A percentile compares a stretch with the other conserved stretches of the same genome.
These are phyloP conservation scores for Hypoxylon trugodes DNA, from an alignment of 495 filamentous ascomycete genomes.

Conservation along the genomic window DNA sequence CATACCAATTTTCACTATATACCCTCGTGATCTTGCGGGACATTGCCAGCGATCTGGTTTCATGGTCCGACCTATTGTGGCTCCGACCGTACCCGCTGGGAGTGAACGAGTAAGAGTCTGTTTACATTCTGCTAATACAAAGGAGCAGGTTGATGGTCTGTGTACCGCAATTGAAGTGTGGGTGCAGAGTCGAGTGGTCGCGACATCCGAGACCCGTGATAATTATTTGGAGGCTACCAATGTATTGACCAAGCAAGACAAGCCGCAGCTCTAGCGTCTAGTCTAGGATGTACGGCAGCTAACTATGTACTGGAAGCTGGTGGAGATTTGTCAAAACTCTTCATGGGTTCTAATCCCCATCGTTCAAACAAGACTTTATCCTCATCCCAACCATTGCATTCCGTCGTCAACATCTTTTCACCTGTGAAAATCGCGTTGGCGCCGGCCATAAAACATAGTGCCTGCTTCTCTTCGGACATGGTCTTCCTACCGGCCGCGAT, in stretches of 20 bases:
- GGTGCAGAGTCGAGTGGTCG: conserved; percentile 32
- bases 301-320: not conserved
- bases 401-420: conserved; percentile 91
- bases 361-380: conserved; percentile 79
- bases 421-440: conserved; percentile 91
- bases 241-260: conserved; percentile 15
- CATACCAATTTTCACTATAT: conserved; percentile 52
- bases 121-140: conserved; percentile 62
- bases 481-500: conserved; percentile 82
- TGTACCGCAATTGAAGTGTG: conserved; percentile 54
- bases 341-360: conserved; percentile 74
- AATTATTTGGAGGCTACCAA: not conserved
- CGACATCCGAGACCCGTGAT: not conserved
- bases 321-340: conserved; percentile 49
- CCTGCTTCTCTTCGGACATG: conserved; percentile 82
- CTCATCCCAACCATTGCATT: conserved; percentile 88
- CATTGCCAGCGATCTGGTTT: conserved; percentile 60
- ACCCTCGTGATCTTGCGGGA: conserved; percentile 58
- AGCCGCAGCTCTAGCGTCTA: conserved; percentile 15
- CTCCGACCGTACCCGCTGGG: conserved; percentile 63
- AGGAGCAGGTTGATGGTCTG: conserved; percentile 53
- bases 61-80: conserved; percentile 63
- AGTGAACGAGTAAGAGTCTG: conserved; percentile 62
- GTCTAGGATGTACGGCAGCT: not conserved
- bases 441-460: conserved; percentile 83